These are phyloP conservation scores for Neonectria magnoliae DNA, from an alignment of 2,329 filamentous ascomycete species.

Conservation along the genomic window DNA sequence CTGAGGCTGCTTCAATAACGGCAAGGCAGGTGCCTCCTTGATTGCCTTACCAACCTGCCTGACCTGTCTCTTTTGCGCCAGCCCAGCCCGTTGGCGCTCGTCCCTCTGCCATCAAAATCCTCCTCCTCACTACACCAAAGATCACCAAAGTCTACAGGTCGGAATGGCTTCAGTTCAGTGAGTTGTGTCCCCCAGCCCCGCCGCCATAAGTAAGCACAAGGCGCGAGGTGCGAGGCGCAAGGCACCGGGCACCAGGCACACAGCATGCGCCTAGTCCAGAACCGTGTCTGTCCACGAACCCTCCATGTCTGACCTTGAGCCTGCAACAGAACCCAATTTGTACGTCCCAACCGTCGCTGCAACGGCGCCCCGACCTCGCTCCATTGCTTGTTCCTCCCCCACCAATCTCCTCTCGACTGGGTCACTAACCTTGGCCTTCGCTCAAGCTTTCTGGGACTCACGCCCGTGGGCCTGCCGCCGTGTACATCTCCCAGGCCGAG, in stretches of 20 bases:
- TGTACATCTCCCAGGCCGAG: slow-evolving; percentile 69
- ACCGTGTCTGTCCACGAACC: not conserved
- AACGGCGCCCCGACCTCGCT: not conserved
- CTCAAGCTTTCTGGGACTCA: slow-evolving; percentile 15
- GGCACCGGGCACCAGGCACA: not conserved
- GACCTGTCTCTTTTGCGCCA: not conserved
- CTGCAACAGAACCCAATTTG: slow-evolving; percentile 4
- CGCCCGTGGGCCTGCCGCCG: slow-evolving; percentile 38
- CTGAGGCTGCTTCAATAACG: not conserved
- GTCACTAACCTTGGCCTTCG: not conserved
- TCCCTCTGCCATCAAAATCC: not conserved
- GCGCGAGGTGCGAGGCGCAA: not conserved
- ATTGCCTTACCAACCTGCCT: slow-evolving; percentile 1
- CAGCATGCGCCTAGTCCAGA: not conserved
- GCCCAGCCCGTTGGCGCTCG: not conserved
- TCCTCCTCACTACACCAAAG: not conserved
- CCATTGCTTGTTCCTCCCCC: not conserved
- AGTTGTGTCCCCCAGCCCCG: slow-evolving; percentile 1
- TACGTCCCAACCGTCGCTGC: slow-evolving; percentile 7
- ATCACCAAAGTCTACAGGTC: not conserved
- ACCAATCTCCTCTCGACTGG: slow-evolving; percentile 3
- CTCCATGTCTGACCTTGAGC: not conserved
- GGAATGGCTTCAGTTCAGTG: slow-evolving; percentile 12
- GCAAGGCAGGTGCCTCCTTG: not conserved
- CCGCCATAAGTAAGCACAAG: not conserved